Evolutionary conservation across 225 moss, liverwort and hornwort species (phyloP), one percentile per base, ranked within the genome.

Genomic region (Bryum argenteum): DNA sequence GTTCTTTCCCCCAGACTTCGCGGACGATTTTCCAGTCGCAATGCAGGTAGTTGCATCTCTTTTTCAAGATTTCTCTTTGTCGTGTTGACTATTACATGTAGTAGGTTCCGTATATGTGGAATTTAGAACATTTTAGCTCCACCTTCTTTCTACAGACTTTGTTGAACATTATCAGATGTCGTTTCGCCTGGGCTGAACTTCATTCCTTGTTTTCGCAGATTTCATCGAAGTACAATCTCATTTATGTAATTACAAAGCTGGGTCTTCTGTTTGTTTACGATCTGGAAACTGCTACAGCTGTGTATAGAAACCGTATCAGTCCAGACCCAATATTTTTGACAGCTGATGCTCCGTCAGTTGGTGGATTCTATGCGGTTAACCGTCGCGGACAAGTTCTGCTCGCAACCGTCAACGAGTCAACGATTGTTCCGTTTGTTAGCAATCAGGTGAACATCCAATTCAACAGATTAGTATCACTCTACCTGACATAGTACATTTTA

Each of bases 301-400:
- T 98, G 42, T 98, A 98, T 69, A 88, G 98, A 63, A 98, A 98
- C 57, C 89, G 98, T 53, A 98, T 98, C 66, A 98, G 98, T 72
- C 94, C 98, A 63, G 98, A 98, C 82, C 98, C 98, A 7, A 92
- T 98, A 52, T 98, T 98, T 68, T 90, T 98, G 84, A 98, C 98
- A 61, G 91, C 92, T 57, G 98, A 98, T 83, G 92, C 94, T 15
- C 92, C 94, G 18, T 61, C 89, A 47, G 87, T 91, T 24, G 98
- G 98, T 65, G 98, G 98, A 28, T 98, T 98, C 77, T 98, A 94
- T 79, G 98, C 98, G 6, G 85, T 98, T 37, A 98, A 98, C 72
- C 94, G 98, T 40, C 90, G 98, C 43, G 98, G 98, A 70, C 98
- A 98, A 91, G 98, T 98, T 37, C 67, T 98, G 65, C 90, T 94